These are phyloP conservation scores for Stellera chamaejasme DNA, from an alignment of 345 rosid genomes.

Conservation along the genomic window DNA sequence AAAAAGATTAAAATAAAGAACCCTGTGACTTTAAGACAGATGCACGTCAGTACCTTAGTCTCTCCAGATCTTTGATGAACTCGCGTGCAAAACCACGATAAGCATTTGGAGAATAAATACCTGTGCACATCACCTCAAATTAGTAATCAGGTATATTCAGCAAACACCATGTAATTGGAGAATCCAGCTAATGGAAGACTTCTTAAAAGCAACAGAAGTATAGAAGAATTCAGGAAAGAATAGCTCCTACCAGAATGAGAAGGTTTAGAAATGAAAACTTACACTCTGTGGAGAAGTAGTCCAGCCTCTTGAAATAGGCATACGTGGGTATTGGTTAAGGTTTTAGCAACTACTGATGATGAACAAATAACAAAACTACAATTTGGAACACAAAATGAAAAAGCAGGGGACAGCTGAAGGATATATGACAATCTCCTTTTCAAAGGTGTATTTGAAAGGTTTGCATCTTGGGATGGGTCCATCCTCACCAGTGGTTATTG, in stretches of 20 bases:
- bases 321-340: conserved; percentile 70
- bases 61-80: conserved; percentile 92
- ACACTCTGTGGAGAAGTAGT: conserved; percentile 99
- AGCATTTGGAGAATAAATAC: conserved; percentile 94
- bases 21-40: background rate
- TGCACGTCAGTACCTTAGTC: conserved; percentile 48
- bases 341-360: conserved; percentile 6
- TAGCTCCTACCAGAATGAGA: background rate
- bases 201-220: background rate
- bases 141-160: background rate
- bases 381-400: background rate
- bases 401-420: conserved; percentile 28
- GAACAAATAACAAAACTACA: conserved; percentile 4
- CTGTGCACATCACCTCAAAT: conserved; percentile 21
- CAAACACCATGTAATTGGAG: background rate
- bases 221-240: background rate
- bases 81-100: conserved; percentile 97
- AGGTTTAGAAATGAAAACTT: conserved; percentile 21
- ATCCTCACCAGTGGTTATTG: conserved; percentile 89
- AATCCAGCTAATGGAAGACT: background rate
- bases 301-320: conserved; percentile 95
- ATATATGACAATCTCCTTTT: conserved; percentile 98
- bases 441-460: conserved; percentile 90
- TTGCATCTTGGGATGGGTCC: conserved; percentile 97
- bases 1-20: no score